Base-by-base conservation (phyloP, 352 stramenopile species). In the Phytophthora palmivora region DNA sequence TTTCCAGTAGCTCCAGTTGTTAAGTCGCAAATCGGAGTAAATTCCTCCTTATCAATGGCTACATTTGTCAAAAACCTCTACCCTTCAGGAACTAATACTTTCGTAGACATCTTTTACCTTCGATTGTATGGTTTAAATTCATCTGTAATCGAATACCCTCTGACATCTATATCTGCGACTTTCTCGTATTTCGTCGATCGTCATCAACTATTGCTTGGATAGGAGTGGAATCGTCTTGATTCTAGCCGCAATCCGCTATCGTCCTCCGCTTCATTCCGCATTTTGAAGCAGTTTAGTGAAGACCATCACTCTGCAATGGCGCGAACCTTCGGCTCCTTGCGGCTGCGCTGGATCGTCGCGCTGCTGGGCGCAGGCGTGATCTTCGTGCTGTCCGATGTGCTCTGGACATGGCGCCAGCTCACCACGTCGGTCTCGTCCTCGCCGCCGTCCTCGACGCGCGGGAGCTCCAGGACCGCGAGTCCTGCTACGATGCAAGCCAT, bases 321-420 rank as follows among this genome's bases (percentile, higher is more conserved):
- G 3, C 56, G 53, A 18, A 45, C 47, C n/a, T 15, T 58, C 43
- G 42, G 56, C 39, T 57, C 38, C 12, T 46, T 51, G 41, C 70
- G 70, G 22, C 47, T 55, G 21, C 70, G 60, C n/a, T 78, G 65
- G 65, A 64, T 78, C 45, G 39, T 65, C 15, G 24, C 63, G 43
- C 56, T 74, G 22, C 45, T 73, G 38, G 60, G 24, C 32, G 60
- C 46, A 26, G 56, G 65, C 57, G 52, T 78, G 24, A 39, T 78
- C n/a, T 49, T 63, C 44, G 70, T 78, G 33, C 42, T 74, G 14
- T 67, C 60, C 45, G 60, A 78, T 52, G 30, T 78, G 21, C 41
- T 78, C 19, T 58, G 75, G 30, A 75, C 70, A 10, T 78, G 70
- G 70, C 56, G 56, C 6, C 39, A 69, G 60, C 55, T 78, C 39